Evolutionary conservation across 169 alveolate species (phyloP), one percentile per base, ranked within the genome.

Genomic region (Plasmodium cynomolgi): DNA sequence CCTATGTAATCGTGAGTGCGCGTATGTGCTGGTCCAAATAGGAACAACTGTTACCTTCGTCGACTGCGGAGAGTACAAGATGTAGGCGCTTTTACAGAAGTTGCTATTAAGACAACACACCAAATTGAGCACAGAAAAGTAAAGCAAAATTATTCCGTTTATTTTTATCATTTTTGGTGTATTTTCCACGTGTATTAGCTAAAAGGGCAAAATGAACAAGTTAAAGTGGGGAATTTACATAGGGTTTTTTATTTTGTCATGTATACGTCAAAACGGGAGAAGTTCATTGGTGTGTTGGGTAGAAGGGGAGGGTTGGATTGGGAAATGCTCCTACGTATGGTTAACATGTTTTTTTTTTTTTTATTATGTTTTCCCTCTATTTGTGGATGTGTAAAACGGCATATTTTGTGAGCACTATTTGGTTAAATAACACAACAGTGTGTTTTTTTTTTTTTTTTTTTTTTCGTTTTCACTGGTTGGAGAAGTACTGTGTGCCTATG

Each of bases 31-130:
- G 44, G 34, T 31, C 72, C 37, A 71, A 26, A 72, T 13, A 20
- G 13, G 54, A 17, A 37, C 37, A 54, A 79, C 23, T 90, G 50
- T 80, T 90, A 90, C 94, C 44, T 79, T 90, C 50, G 83, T 62
- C 41, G 68, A 80, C 34, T 80, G 71, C 31, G 94, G 94, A 3
- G 94, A 56, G 39, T 90, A 68, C 39, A 90, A 34, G 15, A 90
- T 90, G 44, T 90, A 90, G 44, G 94, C 94, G 50, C 54, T 80
- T 90, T 90, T 90, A 84, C 90, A 39, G 26, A 71, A 6, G 83
- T 80, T 68, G 77, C 90, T 71, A 41, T 90, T 90, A 90, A 90
- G 94, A 80, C 94, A 90, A 39, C 56, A 58, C 20, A 90, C 83
- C 50, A 90, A 90, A 90, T 90, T 62, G 31, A 58, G 72, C 39